phyloP scores from a whole-genome alignment of 2,329 filamentous ascomycete species.

The Sarocladiaceae sp. region DNA sequence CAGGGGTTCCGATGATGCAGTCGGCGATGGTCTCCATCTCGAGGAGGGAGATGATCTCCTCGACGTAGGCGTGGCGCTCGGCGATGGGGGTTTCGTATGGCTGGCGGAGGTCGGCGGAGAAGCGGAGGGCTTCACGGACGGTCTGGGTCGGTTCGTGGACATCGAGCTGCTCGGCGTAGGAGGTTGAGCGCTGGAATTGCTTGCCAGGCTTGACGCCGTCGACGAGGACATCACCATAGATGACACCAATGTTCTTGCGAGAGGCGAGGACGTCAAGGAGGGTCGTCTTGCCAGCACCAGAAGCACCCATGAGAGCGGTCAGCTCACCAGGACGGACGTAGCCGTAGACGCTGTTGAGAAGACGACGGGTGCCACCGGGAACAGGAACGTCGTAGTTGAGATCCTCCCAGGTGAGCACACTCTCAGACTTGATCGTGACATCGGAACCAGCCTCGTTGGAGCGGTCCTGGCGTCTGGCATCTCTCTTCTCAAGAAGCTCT shows the following conservation, averaged over 20 bases:
- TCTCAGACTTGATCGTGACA: conserved; percentile 53
- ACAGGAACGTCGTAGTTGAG: conserved; percentile 71
- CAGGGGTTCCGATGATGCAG: conserved; percentile 50
- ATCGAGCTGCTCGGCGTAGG: conserved; percentile 57
- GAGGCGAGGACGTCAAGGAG: conserved; percentile 67
- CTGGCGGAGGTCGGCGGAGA: conserved; percentile 56
- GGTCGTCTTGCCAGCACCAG: conserved; percentile 83
- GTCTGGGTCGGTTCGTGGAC: conserved; percentile 57
- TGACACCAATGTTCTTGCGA: conserved; percentile 56
- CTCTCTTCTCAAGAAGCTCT: conserved; percentile 52
- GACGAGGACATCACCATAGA: conserved; percentile 50
- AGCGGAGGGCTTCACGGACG: conserved; percentile 56
- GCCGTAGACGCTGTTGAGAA: conserved; percentile 53
- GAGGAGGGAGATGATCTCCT: conserved; percentile 52
- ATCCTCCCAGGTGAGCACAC: conserved; percentile 79
- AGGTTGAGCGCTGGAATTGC: conserved; percentile 56
- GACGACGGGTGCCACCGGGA: conserved; percentile 46
- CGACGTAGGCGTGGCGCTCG: conserved; percentile 54
- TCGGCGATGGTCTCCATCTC: conserved; percentile 55
- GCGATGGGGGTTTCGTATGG: conserved; percentile 43
- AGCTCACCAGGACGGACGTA: conserved; percentile 72
- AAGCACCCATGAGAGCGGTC: conserved; percentile 76
- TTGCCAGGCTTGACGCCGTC: conserved; percentile 50
- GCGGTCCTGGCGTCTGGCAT: conserved; percentile 44
- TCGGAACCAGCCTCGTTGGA: conserved; percentile 39